A percentile compares a stretch with the other conserved stretches of the same genome.
Evolutionary conservation across 176 grass and related monocot species (phyloP).

Genomic region (Typha latifolia): DNA sequence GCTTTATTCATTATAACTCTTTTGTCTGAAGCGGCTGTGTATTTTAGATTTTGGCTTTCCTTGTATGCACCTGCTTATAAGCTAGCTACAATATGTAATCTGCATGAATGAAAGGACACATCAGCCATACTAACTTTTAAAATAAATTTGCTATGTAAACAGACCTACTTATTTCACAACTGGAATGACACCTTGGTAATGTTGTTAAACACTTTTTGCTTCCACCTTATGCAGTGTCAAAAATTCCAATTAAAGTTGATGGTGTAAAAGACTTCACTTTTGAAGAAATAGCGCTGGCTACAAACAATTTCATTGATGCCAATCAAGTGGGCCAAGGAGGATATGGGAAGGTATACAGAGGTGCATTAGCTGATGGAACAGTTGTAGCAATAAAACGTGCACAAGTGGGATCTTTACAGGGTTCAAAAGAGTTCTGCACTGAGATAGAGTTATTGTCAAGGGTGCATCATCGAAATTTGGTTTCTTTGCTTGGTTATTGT

Average conservation of each 20-base stretch:
- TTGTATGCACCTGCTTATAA: neutral
- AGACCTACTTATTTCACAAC: neutral
- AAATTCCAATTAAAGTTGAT: slow-evolving; percentile 53
- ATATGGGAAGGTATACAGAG: slow-evolving; percentile 72
- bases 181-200: neutral
- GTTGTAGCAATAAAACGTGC: slow-evolving; percentile 69
- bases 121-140: neutral
- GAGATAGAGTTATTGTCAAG: slow-evolving; percentile 71
- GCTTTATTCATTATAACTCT: too few relatives aligned
- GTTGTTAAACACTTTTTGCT: neutral
- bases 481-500: slow-evolving; percentile 76
- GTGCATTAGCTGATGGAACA: slow-evolving; percentile 50
- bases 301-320: slow-evolving; percentile 41
- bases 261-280: slow-evolving; percentile 61
- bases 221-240: slow-evolving; percentile 30
- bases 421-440: slow-evolving; percentile 74
- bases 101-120: neutral
- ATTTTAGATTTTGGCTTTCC: neutral
- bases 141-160: neutral
- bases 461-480: slow-evolving; percentile 65
- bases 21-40: neutral
- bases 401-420: slow-evolving; percentile 62
- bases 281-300: slow-evolving; percentile 45
- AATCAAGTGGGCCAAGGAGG: slow-evolving; percentile 59
- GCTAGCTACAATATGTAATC: neutral